Evolutionary conservation across 2,329 filamentous ascomycete species (phyloP).

Genomic region (Fusarium sambucinum): DNA sequence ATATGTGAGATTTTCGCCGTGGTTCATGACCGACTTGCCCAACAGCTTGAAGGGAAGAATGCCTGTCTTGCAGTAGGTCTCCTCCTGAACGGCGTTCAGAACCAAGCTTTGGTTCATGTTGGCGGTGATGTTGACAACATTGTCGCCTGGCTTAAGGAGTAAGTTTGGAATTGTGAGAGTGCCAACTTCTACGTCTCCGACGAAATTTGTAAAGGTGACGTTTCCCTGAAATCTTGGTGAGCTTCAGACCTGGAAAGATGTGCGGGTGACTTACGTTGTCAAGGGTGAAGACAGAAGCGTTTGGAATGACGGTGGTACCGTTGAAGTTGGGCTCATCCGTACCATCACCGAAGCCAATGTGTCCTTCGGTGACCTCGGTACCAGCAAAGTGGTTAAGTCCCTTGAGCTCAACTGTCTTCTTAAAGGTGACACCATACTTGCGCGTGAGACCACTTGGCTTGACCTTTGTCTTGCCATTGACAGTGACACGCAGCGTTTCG

Average conservation of each 20-base stretch:
- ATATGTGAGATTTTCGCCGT: slow-evolving; percentile 66
- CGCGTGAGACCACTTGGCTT: slow-evolving; percentile 63
- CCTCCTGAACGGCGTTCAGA: slow-evolving; percentile 53
- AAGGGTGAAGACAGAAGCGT: slow-evolving; percentile 72
- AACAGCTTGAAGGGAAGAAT: slow-evolving; percentile 67
- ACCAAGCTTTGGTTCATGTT: slow-evolving; percentile 64
- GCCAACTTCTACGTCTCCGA: slow-evolving; percentile 66
- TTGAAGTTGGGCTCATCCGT: slow-evolving; percentile 69
- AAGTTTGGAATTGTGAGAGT: slow-evolving; percentile 69
- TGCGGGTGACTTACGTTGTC: slow-evolving; percentile 65
- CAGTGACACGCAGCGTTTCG: slow-evolving; percentile 62
- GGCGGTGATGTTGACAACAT: slow-evolving; percentile 67
- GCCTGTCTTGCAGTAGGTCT: slow-evolving; percentile 66
- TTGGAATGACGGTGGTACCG: slow-evolving; percentile 70
- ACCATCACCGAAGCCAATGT: slow-evolving; percentile 57
- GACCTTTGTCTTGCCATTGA: slow-evolving; percentile 65
- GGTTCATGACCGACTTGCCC: slow-evolving; percentile 64
- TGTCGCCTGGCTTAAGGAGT: slow-evolving; percentile 68
- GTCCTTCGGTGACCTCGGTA: slow-evolving; percentile 63
- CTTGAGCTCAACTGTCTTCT: slow-evolving; percentile 65
- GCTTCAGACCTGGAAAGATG: background rate
- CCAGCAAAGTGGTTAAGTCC: slow-evolving; percentile 69
- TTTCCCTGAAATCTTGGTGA: slow-evolving; percentile 63
- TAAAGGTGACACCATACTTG: slow-evolving; percentile 65
- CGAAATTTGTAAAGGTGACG: slow-evolving; percentile 69